Base-by-base conservation (phyloP, 2,329 filamentous ascomycete species). In the Scedosporium apiospermum region DNA sequence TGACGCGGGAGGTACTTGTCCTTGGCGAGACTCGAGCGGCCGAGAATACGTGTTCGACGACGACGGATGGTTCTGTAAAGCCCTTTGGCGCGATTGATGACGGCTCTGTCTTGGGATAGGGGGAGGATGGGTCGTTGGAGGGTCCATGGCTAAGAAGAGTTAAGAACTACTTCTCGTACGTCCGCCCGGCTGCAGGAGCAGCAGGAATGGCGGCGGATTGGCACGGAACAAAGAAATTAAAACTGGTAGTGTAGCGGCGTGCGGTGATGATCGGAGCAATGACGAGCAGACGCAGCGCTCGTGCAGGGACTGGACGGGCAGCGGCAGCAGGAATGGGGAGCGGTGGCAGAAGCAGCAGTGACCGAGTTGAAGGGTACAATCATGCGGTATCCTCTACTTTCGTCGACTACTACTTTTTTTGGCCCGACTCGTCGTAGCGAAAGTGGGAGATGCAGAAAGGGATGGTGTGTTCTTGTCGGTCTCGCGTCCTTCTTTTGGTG, bases 1-100 rank as follows among this genome's bases (percentile, higher is more conserved):
- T 58, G 84, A 85, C 14, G 83, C 79, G 49, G 81, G 77, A 27
- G 76, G 70, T 55, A 76, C 62, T 16, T 16, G 23, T 16, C n/a
- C 68, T 66, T 41, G 64, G 30, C 14, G 58, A 10, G 46, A 63
- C 63, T 27, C 42, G 34, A 18, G 49, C 27, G 57, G 55, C 27
- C 57, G 53, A 41, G 42, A 27, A 42, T 23, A 58, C 18, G 41
- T 46, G 51, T 2, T 44, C 58, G 21, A 14, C 18, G 44, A 49
- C 16, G 61, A 26, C 53, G 51, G 58, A 23, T 60, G 42, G 62
- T 64, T 63, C 44, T 65, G 65, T 34, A 63, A 62, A 46, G 64
- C 64, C 42, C 61, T 62, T 63, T 65, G 65, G 46, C 65, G 64
- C 61, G 65, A 63, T 26, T 64, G 63, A n/a, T 64, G 63, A 26